Evolutionary conservation across 345 rosid genomes (phyloP).

Genomic region (Hibiscus trionum): DNA sequence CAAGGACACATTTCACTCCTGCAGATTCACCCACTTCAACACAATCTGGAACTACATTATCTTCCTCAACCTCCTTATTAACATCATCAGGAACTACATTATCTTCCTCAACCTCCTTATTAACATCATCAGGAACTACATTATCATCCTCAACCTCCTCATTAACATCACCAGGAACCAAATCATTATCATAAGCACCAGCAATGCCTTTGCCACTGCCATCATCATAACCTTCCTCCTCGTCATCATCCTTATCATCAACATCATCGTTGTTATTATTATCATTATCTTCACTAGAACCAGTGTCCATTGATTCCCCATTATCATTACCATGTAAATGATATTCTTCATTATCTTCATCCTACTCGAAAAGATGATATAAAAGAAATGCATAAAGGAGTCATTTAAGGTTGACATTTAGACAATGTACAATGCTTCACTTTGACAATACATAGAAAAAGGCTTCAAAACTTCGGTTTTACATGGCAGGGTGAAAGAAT

Average conservation of each 20-base stretch:
- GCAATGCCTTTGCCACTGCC: too few relatives aligned
- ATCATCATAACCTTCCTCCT: neutral
- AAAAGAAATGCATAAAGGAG: too few relatives aligned
- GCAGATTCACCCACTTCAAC: neutral
- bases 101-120: neutral
- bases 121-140: neutral
- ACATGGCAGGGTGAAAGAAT: too few relatives aligned
- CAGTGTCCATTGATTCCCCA: neutral
- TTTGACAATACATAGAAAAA: too few relatives aligned
- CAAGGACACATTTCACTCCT: neutral
- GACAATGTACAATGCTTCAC: too few relatives aligned
- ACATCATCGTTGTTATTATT: neutral
- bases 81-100: neutral
- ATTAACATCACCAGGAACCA: neutral
- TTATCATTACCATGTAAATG: neutral
- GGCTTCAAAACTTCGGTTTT: too few relatives aligned
- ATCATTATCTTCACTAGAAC: neutral
- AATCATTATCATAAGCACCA: neutral
- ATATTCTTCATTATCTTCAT: neutral
- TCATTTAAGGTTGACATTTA: too few relatives aligned
- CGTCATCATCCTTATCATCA: neutral
- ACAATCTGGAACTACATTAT: neutral
- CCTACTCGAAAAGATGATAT: neutral
- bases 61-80: neutral
- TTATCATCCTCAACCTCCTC: neutral